Evolutionary conservation across 495 filamentous ascomycete species (phyloP).

Genomic region (Penicillium coffeae): DNA sequence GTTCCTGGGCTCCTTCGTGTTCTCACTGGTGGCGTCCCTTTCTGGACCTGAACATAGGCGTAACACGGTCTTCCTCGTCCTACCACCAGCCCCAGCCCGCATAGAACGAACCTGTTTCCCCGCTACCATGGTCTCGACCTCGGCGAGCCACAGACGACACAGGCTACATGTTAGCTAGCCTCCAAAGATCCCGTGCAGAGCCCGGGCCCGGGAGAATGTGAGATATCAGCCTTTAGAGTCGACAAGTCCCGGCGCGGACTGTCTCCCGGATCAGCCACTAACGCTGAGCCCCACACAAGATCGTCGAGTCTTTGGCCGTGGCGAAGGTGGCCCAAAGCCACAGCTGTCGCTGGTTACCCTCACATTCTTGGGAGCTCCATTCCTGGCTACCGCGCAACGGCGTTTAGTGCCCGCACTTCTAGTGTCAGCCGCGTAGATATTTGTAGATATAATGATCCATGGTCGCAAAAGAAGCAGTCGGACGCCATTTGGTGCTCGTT

Average conservation of each 20-base stretch:
- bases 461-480: too few species aligned
- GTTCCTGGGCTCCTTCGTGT: too few species aligned
- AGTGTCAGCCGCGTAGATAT: background rate
- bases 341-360: conserved; percentile 5
- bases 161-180: too few species aligned
- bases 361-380: conserved; percentile 13
- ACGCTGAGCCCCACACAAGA: conserved; percentile 10
- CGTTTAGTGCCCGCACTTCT: conserved; percentile 5
- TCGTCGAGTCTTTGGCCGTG: conserved; percentile 4
- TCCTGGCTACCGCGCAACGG: conserved; percentile 21
- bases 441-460: background rate
- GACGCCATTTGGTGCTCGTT: background rate
- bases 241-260: conserved; percentile 1
- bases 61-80: too few species aligned
- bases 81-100: too few species aligned
- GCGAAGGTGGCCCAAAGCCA: conserved; percentile 3
- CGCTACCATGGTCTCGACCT: too few species aligned
- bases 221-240: conserved; percentile 22
- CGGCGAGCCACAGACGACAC: too few species aligned
- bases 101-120: too few species aligned
- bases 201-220: conserved; percentile 24
- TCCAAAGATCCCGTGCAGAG: conserved; percentile 14
- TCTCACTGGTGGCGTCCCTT: too few species aligned
- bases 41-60: too few species aligned
- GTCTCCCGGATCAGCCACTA: conserved; percentile 19